Conservation (phyloP, 495 filamentous ascomycete genomes). For the Chaetomium tenue region DNA sequence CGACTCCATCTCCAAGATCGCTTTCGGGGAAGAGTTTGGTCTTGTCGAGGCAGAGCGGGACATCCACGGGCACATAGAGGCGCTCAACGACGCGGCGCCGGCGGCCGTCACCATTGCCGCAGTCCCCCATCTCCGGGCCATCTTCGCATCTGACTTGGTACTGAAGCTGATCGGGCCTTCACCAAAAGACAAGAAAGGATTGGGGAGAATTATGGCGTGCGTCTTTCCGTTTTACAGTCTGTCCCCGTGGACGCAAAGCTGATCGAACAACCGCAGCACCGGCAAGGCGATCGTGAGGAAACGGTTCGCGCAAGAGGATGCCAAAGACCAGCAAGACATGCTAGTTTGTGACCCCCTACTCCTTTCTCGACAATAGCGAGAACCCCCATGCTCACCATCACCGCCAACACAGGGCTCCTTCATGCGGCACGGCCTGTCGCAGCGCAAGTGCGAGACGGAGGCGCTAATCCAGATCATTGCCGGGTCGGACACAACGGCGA, state of each 20-base stretch:
- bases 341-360: conserved; percentile 25
- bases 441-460: conserved; percentile 39
- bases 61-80: conserved; percentile 47
- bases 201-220: conserved; percentile 38
- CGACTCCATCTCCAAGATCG: conserved; percentile 49
- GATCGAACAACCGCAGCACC: conserved; percentile 32
- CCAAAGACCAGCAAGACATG: conserved; percentile 39
- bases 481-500: conserved; percentile 64
- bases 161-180: conserved; percentile 56
- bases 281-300: conserved; percentile 27
- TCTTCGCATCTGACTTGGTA: conserved; percentile 46
- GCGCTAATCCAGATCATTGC: conserved; percentile 52
- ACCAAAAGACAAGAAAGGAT: conserved; percentile 49
- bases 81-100: conserved; percentile 33
- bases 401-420: conserved; percentile 27
- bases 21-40: conserved; percentile 54
- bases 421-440: conserved; percentile 35
- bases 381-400: not conserved
- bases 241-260: conserved; percentile 46
- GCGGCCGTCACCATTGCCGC: conserved; percentile 29
- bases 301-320: conserved; percentile 35
- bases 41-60: conserved; percentile 48
- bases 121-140: conserved; percentile 41
- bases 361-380: conserved; percentile 12
- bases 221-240: conserved; percentile 40